A percentile compares a stretch with the other conserved stretches of the same genome.
Evolutionary conservation across 1,139 yeast genomes (phyloP).

Genomic region (Keqinozyma sinolaborantium): DNA sequence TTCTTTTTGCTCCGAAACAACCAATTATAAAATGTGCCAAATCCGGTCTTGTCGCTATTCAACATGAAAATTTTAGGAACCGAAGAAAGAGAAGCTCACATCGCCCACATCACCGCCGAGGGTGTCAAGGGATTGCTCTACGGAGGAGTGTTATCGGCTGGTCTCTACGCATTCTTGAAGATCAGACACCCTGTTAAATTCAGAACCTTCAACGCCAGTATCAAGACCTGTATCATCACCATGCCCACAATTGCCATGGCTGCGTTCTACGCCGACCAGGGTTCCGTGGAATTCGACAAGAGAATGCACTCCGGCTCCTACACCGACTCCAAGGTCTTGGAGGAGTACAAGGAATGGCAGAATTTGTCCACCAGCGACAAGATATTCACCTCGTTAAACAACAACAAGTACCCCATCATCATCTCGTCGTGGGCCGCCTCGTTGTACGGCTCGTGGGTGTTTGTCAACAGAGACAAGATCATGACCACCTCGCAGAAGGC

Average conservation of each 20-base stretch:
- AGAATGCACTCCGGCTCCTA: slow-evolving; percentile 34
- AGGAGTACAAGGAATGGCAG: slow-evolving; percentile 52
- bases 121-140: slow-evolving; percentile 39
- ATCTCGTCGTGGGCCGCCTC: slow-evolving; percentile 85
- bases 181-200: slow-evolving; percentile 32
- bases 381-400: slow-evolving; percentile 40
- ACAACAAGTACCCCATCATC: slow-evolving; percentile 72
- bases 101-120: slow-evolving; percentile 31
- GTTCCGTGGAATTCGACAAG: slow-evolving; percentile 46
- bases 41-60: no score
- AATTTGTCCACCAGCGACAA: slow-evolving; percentile 42
- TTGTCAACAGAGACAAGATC: slow-evolving; percentile 71
- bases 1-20: no score
- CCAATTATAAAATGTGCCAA: no score
- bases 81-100: slow-evolving; percentile 44
- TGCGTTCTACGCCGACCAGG: slow-evolving; percentile 47
- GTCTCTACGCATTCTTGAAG: slow-evolving; percentile 31
- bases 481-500: slow-evolving; percentile 81
- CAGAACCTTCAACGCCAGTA: slow-evolving; percentile 32
- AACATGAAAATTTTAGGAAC: slow-evolving; percentile 36
- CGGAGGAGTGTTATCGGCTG: slow-evolving; percentile 33
- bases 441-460: slow-evolving; percentile 77
- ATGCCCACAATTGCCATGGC: slow-evolving; percentile 40
- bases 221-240: slow-evolving; percentile 36
- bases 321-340: slow-evolving; percentile 30